Base-by-base conservation (phyloP, 139 green algal species). In the Ettlia oleoabundans region DNA sequence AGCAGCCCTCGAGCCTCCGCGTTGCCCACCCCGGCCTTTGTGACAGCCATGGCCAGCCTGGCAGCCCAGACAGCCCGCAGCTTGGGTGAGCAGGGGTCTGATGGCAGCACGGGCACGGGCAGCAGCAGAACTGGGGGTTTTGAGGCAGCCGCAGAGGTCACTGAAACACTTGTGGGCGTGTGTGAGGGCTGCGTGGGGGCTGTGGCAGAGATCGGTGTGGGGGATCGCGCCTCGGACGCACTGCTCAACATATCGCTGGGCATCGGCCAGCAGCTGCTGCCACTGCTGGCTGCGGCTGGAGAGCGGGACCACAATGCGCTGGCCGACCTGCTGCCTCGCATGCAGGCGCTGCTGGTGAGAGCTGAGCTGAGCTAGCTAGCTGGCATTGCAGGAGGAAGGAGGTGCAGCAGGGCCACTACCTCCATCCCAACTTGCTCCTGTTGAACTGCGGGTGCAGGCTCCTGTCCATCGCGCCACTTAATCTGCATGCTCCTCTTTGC, bases 331-430 rank as follows among this genome's bases (percentile, higher is more conserved):
- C 66, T 76, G 51, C 65, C 78, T 22, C 78, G 78, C 33, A 9
- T 77, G 78, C 78, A 83, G 51, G 51, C 65, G 1, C 28, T 83
- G 32, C 37, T 76, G 78, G 78, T 83, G 78, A 33, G 78, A n/a
- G n/a, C n/a, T n/a, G n/a, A n/a, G n/a, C n/a, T n/a, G n/a, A n/a
- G n/a, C n/a, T n/a, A n/a, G n/a, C n/a, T n/a, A n/a, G n/a, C n/a
- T 3, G 5, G 53, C 10, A 33, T 28, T 26, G 42, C 33, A 32
- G 35, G 37, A n/a, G 9, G 22, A 8, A 55, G 66, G 38, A 7
- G 7, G 37, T 32, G 32, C 32, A 42, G 18, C 30, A 28, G 10
- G 22, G 32, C 64, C 32, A 42, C n/a, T n/a, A n/a, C n/a, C n/a
- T n/a, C n/a, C n/a, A n/a, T n/a, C n/a, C n/a, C n/a, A n/a, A n/a